Evolutionary conservation across 805 yeast species (phyloP), one percentile per base, ranked within the genome.

Genomic region (Priceomyces medius): DNA sequence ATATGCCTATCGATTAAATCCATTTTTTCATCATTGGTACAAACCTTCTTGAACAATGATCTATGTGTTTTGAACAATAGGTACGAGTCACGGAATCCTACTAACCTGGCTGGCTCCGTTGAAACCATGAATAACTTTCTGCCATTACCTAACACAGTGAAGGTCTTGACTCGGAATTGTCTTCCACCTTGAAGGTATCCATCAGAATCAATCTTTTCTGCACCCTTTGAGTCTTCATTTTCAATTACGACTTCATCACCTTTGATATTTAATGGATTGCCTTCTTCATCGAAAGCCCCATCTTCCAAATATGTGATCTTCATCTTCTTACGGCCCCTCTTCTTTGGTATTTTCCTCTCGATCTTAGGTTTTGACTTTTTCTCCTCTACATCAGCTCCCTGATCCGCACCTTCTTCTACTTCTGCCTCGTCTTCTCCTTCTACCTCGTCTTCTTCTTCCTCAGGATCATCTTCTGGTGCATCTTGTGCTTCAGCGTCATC

Each of bases 51-150:
- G 68, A 76, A 83, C 39, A 93, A 69, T 38, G 79, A 72, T 38
- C 81, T 77, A 65, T 91, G 96, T 37, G 89, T 85, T 58, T 90
- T 95, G 66, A 91, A 89, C 45, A 91, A 72, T 40, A 89, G 70
- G 55, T 91, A 89, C 2, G 96, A 87, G 58, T 91, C 97, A 51
- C 97, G 76, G 66, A 89, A 87, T 3, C 97, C 98, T 46, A 91
- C 88, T 55, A 91, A 81, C 51, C 98, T 77, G 1, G 99, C 97
- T 2, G 97, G 96, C 58, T 93, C 99, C 0, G 98, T 90, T 2
- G 96, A 83, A 36, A 93, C 77, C 96, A 91, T 90, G 62, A 80
- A 93, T 43, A 82, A 71, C 49, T 82, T 74, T 16, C 80, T 78
- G 7, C 96, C 97, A 41, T 79, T 71, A 3, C 80, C 82, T 31